Base-by-base conservation (phyloP, 352 stramenopile species). In the Phytophthora ramorum region DNA sequence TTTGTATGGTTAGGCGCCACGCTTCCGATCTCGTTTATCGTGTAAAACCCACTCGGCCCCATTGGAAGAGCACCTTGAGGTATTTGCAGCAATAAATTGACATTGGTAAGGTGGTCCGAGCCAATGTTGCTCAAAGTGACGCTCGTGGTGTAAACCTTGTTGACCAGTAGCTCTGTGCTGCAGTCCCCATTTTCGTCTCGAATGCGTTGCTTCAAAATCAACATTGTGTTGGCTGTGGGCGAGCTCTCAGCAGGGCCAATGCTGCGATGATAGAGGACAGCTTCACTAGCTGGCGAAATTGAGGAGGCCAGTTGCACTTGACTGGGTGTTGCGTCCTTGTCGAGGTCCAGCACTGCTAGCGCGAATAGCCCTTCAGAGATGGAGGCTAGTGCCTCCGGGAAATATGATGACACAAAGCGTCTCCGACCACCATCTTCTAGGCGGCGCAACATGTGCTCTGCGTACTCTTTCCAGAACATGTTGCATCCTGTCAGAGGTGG, bases 41-140 rank as follows among this genome's bases (percentile, higher is more conserved):
- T 85, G 66, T 84, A 84, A 59, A 84, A 87, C 1, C 71, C 68
- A 44, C 34, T 58, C 14, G 57, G 57, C 9, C 49, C 63, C 32
- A 91, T 55, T 7, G 83, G 83, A 62, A 87, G 60, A 20, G 81
- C 50, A 16, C 83, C 84, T 56, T 80, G 70, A 2, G 84, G 84
- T 41, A 93, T 87, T 65, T 93, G 84, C 32, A 89, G 53, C n/a
- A 93, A 54, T 30, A 90, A 43, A 17, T 85, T 80, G 12, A 91
- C 48, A 41, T 69, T 58, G 8, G 30, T 68, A 12, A 76, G 62
- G 12, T 69, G 22, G 3, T 58, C 49, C 0, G 70, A 71, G 7
- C 66, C 68, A 58, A 90, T 79, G 52, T 92, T 92, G 49, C 71
- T 90, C 13, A 90, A 46, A 19, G 73, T 88, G 43, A 91, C 69